A percentile compares a stretch with the other conserved stretches of the same genome.
Evolutionary conservation across 192 early-diverging fungal species (phyloP).

Genomic region (Podila horticola): DNA sequence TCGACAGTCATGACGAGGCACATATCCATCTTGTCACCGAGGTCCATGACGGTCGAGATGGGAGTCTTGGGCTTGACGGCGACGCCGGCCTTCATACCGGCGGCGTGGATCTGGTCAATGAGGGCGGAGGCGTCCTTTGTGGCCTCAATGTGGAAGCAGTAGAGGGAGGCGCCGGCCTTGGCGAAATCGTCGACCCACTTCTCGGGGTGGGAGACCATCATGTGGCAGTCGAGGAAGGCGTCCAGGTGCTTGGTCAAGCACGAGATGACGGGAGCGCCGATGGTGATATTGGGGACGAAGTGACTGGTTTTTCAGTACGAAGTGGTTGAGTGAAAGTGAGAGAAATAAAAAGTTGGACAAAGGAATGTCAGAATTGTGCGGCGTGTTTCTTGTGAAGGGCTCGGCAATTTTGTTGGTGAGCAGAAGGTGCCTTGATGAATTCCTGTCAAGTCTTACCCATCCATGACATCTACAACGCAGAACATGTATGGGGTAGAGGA

Average conservation of each 20-base stretch:
- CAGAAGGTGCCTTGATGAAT: no score
- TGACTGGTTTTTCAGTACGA: slow-evolving; percentile 65
- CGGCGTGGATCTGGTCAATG: slow-evolving; percentile 82
- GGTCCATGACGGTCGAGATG: slow-evolving; percentile 63
- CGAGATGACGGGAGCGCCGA: slow-evolving; percentile 93
- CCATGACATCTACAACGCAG: slow-evolving; percentile 85
- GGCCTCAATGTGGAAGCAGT: slow-evolving; percentile 95
- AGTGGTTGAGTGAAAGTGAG: no score
- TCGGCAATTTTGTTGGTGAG: no score
- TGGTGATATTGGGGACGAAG: slow-evolving; percentile 97
- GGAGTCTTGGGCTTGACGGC: slow-evolving; percentile 93
- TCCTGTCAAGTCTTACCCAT: slow-evolving; percentile 67
- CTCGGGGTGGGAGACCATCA: slow-evolving; percentile 69
- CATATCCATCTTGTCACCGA: slow-evolving; percentile 81
- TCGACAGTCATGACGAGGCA: slow-evolving; percentile 97
- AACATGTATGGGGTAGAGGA: background rate
- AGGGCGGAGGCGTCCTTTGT: slow-evolving; percentile 77
- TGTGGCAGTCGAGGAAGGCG: slow-evolving; percentile 83
- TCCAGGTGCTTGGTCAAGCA: slow-evolving; percentile 86
- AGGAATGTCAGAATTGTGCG: background rate
- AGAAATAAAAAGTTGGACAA: background rate
- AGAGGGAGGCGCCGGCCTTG: slow-evolving; percentile 86
- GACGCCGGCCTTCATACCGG: slow-evolving; percentile 93
- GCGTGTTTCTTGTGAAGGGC: no score
- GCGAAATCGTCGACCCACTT: slow-evolving; percentile 96